These are phyloP conservation scores for Aspergillus sp. DNA, from an alignment of 2,329 filamentous ascomycete species.

Conservation along the genomic window DNA sequence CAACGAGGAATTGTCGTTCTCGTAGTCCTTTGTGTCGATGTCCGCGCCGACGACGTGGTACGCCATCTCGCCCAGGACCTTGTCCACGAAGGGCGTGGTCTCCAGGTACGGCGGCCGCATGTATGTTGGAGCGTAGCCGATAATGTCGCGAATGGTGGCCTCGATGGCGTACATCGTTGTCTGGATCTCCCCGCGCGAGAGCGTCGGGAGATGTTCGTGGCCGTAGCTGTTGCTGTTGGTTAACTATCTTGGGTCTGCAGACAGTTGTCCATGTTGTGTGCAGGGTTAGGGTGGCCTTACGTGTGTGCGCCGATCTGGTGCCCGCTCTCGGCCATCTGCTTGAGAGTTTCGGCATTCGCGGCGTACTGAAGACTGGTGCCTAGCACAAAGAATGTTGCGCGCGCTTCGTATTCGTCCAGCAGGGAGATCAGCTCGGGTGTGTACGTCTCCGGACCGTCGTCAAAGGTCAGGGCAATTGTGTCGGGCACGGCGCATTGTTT, in stretches of 20 bases:
- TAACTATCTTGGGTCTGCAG: neutral
- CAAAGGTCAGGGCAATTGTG: constrained; percentile 63
- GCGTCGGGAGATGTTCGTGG: constrained; percentile 38
- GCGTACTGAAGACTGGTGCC: constrained; percentile 36
- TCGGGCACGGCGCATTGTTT: constrained; percentile 44
- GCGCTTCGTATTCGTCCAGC: constrained; percentile 55
- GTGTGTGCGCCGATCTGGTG: constrained; percentile 51
- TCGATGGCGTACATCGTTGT: constrained; percentile 45
- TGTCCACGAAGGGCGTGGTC: constrained; percentile 31
- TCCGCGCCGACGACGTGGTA: constrained; percentile 47
- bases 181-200: constrained; percentile 32
- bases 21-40: constrained; percentile 46
- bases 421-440: constrained; percentile 59
- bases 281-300: constrained; percentile 22
- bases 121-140: constrained; percentile 48
- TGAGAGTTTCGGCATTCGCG: constrained; percentile 25
- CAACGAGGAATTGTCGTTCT: constrained; percentile 29
- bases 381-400: constrained; percentile 65
- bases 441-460: constrained; percentile 63
- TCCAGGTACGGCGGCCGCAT: constrained; percentile 49
- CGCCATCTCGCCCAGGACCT: constrained; percentile 39
- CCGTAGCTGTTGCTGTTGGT: constrained; percentile 29
- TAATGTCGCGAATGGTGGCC: constrained; percentile 35
- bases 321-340: constrained; percentile 35
- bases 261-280: neutral